Percentiles rank a stretch among this genome's conserved stretches.
phyloP scores from a whole-genome alignment of 345 rosid species.

The Reutealis trisperma region DNA sequence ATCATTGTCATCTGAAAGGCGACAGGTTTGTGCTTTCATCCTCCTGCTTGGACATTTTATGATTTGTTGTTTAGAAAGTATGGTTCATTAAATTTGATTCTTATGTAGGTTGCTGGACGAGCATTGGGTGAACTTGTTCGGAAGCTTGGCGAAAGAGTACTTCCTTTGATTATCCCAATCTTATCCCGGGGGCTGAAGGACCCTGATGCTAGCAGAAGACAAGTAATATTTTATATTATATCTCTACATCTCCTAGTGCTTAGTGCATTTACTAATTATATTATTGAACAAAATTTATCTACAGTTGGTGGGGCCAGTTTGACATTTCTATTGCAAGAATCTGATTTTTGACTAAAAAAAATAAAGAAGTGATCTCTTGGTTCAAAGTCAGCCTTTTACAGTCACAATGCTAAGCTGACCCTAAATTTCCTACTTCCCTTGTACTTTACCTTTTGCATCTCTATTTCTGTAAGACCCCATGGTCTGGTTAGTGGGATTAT shows the following conservation, averaged over 20 bases:
- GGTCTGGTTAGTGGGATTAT: neutral
- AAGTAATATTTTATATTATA: slow-evolving; percentile 40
- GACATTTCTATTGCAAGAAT: too few species aligned
- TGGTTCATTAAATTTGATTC: neutral
- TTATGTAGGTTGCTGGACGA: slow-evolving; percentile 81
- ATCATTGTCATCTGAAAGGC: slow-evolving; percentile 91
- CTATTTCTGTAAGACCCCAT: neutral
- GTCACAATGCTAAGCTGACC: too few species aligned
- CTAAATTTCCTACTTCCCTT: neutral
- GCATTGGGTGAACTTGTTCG: slow-evolving; percentile 95
- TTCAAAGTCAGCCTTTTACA: too few species aligned
- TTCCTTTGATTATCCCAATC: slow-evolving; percentile 92
- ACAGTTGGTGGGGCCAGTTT: neutral
- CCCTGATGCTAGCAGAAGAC: slow-evolving; percentile 84
- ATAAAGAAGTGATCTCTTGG: too few species aligned
- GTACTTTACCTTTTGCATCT: neutral
- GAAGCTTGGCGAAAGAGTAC: slow-evolving; percentile 99
- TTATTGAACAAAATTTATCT: neutral
- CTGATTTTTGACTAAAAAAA: too few species aligned
- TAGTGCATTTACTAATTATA: neutral
- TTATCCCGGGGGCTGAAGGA: slow-evolving; percentile 77
- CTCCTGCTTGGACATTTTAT: neutral
- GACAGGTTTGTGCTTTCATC: slow-evolving; percentile 62
- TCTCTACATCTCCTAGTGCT: neutral
- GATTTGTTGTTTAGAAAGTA: neutral